These are phyloP conservation scores for Annona cherimola DNA, from an alignment of 164 flowering plant species.

Conservation along the genomic window DNA sequence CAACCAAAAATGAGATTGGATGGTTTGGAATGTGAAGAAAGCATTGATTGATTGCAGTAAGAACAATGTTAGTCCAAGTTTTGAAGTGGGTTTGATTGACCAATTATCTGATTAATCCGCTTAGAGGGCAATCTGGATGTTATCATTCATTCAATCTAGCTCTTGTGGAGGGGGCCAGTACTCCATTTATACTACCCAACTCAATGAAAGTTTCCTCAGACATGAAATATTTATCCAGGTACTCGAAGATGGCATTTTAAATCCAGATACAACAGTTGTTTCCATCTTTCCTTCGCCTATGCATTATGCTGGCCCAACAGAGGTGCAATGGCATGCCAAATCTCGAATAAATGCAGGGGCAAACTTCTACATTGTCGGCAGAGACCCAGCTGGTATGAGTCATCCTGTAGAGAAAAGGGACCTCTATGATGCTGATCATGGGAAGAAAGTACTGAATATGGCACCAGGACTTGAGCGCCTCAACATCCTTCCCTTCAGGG, in stretches of 20 bases:
- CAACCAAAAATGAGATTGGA: background rate
- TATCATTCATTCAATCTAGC: background rate
- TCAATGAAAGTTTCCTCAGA: background rate
- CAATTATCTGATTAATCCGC: background rate
- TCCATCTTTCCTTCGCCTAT: constrained; percentile 97
- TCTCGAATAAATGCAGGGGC: constrained; percentile 98
- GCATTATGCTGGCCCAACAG: constrained; percentile 99
- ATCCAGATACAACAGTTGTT: constrained; percentile 91
- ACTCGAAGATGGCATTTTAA: constrained; percentile 92
- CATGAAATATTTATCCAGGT: constrained; percentile 40
- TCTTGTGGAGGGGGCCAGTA: background rate
- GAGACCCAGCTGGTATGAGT: constrained; percentile 97
- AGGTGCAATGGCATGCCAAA: constrained; percentile 99
- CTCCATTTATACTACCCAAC: background rate
- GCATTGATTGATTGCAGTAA: background rate
- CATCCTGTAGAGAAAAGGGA: constrained; percentile 90
- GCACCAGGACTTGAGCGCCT: constrained; percentile 91
- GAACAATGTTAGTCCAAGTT: background rate
- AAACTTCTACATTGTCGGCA: constrained; percentile 92
- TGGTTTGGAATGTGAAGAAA: background rate
- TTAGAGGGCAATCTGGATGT: background rate
- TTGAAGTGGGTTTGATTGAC: background rate
- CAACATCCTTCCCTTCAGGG: constrained; percentile 90
- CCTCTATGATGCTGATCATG: constrained; percentile 92
- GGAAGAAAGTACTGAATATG: constrained; percentile 92